A percentile compares a stretch with the other conserved stretches of the same genome.
Evolutionary conservation across 2,329 filamentous ascomycete species (phyloP).

Genomic region (Aspergillus caelatus): DNA sequence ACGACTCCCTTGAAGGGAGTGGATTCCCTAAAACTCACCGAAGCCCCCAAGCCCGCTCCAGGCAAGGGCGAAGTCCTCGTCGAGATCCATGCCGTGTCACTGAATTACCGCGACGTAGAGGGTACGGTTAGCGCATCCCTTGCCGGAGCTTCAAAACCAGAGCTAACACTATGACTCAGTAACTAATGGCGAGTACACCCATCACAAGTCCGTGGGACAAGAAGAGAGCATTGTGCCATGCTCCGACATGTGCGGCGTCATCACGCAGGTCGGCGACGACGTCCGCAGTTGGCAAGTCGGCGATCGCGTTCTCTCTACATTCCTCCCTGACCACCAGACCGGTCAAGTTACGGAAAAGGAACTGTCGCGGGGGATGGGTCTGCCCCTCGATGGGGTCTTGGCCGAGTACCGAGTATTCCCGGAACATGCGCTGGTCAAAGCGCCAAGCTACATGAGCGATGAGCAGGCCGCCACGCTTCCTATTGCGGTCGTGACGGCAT

Average conservation of each 20-base stretch:
- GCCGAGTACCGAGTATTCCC: slow-evolving; percentile 48
- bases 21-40: slow-evolving; percentile 53
- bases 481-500: slow-evolving; percentile 54
- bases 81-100: slow-evolving; percentile 54
- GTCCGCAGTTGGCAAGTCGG: slow-evolving; percentile 56
- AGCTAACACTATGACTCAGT: slow-evolving; percentile 47
- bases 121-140: slow-evolving; percentile 21
- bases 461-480: slow-evolving; percentile 47
- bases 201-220: slow-evolving; percentile 59
- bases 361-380: slow-evolving; percentile 61
- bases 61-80: slow-evolving; percentile 58
- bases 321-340: slow-evolving; percentile 55
- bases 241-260: slow-evolving; percentile 70
- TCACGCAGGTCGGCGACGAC: slow-evolving; percentile 55
- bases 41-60: slow-evolving; percentile 52
- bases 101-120: slow-evolving; percentile 58
- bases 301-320: slow-evolving; percentile 69
- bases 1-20: slow-evolving; percentile 58
- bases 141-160: too few species aligned
- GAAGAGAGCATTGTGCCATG: slow-evolving; percentile 59
- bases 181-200: slow-evolving; percentile 66
- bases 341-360: slow-evolving; percentile 62
- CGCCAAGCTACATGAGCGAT: slow-evolving; percentile 41
- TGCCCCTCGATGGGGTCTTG: slow-evolving; percentile 56
- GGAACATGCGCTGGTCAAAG: slow-evolving; percentile 41